Evolutionary conservation across 2,329 filamentous ascomycete species (phyloP).

Genomic region (Aspergillus texensis): DNA sequence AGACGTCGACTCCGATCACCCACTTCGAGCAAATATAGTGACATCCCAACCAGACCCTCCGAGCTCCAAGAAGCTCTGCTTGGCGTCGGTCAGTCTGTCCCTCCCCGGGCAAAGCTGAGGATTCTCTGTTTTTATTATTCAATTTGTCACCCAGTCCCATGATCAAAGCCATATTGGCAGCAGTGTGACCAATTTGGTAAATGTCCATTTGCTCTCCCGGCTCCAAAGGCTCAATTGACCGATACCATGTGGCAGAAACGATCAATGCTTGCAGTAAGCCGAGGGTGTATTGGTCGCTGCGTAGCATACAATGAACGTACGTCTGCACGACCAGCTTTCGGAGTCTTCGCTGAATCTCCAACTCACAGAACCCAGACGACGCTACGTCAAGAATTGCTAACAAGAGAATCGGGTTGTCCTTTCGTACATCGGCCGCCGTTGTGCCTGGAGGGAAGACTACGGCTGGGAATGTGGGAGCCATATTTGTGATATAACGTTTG

Average conservation of each 20-base stretch:
- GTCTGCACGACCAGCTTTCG: constrained; percentile 5
- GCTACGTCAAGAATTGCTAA: constrained; percentile 9
- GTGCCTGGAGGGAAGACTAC: constrained; percentile 13
- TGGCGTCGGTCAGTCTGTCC: not conserved
- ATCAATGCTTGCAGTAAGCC: constrained; percentile 16
- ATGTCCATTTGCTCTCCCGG: constrained; percentile 13
- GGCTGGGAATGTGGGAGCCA: constrained; percentile 13
- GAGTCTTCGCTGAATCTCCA: constrained; percentile 10
- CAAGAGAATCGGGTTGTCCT: constrained; percentile 6
- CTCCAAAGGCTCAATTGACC: constrained; percentile 5
- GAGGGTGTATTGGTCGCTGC: constrained; percentile 13
- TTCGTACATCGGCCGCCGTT: constrained; percentile 1
- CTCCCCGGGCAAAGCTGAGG: not conserved
- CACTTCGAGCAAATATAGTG: not conserved
- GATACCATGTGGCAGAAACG: constrained; percentile 16
- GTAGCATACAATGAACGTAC: constrained; percentile 9
- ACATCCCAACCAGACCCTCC: not conserved
- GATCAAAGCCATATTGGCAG: constrained; percentile 11
- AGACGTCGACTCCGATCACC: not conserved
- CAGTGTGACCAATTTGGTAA: constrained; percentile 9
- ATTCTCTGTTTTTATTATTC: not conserved
- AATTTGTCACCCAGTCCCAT: constrained; percentile 6
- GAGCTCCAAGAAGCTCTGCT: not conserved
- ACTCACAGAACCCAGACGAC: constrained; percentile 8
- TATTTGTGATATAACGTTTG: constrained; percentile 6